phyloP scores from a whole-genome alignment of 75 land plant genomes.

The Ceratopteris richardii region DNA sequence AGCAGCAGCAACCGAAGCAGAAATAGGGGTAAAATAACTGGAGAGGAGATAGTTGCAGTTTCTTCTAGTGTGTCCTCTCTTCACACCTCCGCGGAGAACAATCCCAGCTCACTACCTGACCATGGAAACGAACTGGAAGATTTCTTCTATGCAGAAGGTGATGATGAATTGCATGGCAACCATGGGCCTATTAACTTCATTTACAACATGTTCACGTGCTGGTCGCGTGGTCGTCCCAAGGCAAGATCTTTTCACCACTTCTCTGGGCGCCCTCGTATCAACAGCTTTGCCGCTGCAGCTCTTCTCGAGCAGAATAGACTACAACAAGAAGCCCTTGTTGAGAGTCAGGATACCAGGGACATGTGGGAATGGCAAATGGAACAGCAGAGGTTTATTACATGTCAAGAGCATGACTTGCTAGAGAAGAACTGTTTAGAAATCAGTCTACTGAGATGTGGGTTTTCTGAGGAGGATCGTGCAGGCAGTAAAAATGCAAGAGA shows the following conservation, averaged over 20 bases:
- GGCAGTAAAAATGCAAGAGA: neutral
- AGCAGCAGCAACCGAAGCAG: neutral
- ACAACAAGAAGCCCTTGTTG: neutral
- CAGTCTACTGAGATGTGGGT: neutral
- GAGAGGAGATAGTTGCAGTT: neutral
- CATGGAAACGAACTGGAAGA: neutral
- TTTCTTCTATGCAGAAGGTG: neutral
- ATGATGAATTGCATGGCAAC: neutral
- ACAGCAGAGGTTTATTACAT: neutral
- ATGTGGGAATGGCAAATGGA: slow-evolving; percentile 3
- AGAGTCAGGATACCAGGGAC: neutral
- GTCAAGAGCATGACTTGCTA: neutral
- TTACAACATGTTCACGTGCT: neutral
- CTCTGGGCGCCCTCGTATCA: neutral
- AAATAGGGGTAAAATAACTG: neutral
- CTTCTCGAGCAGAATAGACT: neutral
- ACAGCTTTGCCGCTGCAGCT: neutral
- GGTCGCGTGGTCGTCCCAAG: neutral
- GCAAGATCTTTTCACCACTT: neutral
- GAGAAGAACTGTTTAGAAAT: neutral
- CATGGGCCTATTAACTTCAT: neutral
- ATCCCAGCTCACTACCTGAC: neutral
- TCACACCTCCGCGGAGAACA: neutral
- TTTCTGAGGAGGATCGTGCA: neutral
- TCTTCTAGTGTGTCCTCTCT: neutral